Evolutionary conservation across 495 filamentous ascomycete genomes (phyloP).

Genomic region (Hyaloscypha variabilis): DNA sequence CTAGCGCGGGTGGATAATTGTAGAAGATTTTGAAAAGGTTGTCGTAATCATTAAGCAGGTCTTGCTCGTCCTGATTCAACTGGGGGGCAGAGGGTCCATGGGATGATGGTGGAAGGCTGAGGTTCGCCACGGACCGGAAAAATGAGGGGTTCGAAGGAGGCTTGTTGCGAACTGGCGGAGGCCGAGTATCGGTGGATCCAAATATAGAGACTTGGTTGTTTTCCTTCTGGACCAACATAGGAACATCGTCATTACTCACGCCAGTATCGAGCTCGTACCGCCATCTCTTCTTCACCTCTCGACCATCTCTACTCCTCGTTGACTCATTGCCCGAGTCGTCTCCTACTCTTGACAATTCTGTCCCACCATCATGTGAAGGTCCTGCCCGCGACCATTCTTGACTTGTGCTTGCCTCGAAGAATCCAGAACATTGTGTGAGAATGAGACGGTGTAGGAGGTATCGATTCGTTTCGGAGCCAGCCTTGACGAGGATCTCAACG

Average conservation of each 20-base stretch:
- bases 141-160: slow-evolving; percentile 67
- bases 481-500: slow-evolving; percentile 80
- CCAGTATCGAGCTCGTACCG: slow-evolving; percentile 85
- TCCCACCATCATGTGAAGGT: slow-evolving; percentile 33
- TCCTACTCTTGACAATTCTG: slow-evolving; percentile 56
- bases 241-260: slow-evolving; percentile 72
- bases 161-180: slow-evolving; percentile 52
- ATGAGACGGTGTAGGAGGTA: slow-evolving; percentile 87
- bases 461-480: slow-evolving; percentile 71
- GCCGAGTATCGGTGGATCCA: slow-evolving; percentile 32
- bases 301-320: slow-evolving; percentile 21
- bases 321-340: slow-evolving; percentile 49
- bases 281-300: slow-evolving; percentile 65
- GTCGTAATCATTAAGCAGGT: slow-evolving; percentile 85
- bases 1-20: slow-evolving; percentile 80
- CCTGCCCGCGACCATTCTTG: slow-evolving; percentile 75
- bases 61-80: slow-evolving; percentile 49
- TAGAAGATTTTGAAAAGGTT: slow-evolving; percentile 94
- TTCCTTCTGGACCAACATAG: slow-evolving; percentile 86
- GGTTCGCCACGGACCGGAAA: slow-evolving; percentile 85
- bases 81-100: slow-evolving; percentile 34
- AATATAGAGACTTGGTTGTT: slow-evolving; percentile 33
- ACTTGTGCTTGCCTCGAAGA: slow-evolving; percentile 88
- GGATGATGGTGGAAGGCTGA: slow-evolving; percentile 50
- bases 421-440: slow-evolving; percentile 84